Evolutionary conservation across 140 eudicot species (phyloP).

Genomic region (Eryngium alpinum): DNA sequence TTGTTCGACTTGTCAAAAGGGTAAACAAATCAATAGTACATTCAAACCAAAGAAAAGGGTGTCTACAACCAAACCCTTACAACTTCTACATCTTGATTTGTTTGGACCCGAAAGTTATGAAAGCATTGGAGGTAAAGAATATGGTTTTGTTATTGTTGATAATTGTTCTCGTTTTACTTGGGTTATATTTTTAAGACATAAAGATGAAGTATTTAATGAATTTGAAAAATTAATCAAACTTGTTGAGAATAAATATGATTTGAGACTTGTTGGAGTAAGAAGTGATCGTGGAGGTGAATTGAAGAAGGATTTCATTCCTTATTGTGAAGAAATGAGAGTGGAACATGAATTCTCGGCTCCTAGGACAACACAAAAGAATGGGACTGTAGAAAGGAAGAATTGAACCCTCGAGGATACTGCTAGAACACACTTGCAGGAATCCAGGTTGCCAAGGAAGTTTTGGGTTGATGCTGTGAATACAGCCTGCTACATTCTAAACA

Average conservation of each 20-base stretch:
- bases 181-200: too few species aligned
- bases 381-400: neutral
- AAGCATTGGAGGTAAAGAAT: too few species aligned
- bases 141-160: too few species aligned
- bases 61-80: too few species aligned
- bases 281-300: neutral
- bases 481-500: neutral
- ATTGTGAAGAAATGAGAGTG: too few species aligned
- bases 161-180: too few species aligned
- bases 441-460: neutral
- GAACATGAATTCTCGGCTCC: neutral
- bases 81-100: too few species aligned
- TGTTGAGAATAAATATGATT: neutral
- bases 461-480: neutral
- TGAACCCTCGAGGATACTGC: neutral
- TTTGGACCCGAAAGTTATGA: too few species aligned
- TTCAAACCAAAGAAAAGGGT: too few species aligned
- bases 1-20: too few species aligned
- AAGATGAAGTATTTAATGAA: neutral
- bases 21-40: too few species aligned
- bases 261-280: neutral
- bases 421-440: neutral
- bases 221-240: neutral
- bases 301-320: too few species aligned
- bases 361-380: neutral